Evolutionary conservation across 1,284 basidiomycete genomes (phyloP).

Genomic region (Irpex lacteus): DNA sequence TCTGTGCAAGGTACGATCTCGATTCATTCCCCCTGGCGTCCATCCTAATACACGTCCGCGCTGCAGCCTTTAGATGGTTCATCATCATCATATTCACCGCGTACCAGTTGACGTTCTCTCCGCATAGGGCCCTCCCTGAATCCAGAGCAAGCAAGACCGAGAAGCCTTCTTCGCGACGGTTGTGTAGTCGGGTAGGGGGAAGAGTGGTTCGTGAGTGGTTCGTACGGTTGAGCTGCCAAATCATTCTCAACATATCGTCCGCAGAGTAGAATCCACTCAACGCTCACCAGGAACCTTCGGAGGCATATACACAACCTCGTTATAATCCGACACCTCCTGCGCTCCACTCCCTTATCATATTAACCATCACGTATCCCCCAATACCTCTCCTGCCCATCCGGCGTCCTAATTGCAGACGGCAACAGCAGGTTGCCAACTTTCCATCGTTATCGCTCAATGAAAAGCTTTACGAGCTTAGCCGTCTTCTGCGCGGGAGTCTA

Average conservation of each 20-base stretch:
- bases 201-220: no score
- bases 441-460: no score
- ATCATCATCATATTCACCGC: conserved; percentile 14
- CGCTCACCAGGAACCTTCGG: no score
- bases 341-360: conserved; percentile 19
- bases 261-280: no score
- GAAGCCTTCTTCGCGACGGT: background rate
- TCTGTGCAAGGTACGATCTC: conserved; percentile 38
- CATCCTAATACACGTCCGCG: no score
- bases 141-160: no score
- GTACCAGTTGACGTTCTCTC: no score
- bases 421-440: conserved; percentile 36
- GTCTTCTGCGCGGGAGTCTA: conserved; percentile 28
- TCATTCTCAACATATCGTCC: no score
- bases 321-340: conserved; percentile 48
- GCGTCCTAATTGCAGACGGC: conserved; percentile 67
- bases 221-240: no score
- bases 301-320: conserved; percentile 36
- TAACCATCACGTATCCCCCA: no score
- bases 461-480: conserved; percentile 33
- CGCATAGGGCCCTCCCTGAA: conserved; percentile 50
- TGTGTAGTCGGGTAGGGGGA: conserved; percentile 4
- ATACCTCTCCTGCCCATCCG: conserved; percentile 59
- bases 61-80: conserved; percentile 31
- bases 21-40: conserved; percentile 20